These are phyloP conservation scores for Kuraishia floccosa DNA, from an alignment of 805 yeast genomes.

Conservation along the genomic window DNA sequence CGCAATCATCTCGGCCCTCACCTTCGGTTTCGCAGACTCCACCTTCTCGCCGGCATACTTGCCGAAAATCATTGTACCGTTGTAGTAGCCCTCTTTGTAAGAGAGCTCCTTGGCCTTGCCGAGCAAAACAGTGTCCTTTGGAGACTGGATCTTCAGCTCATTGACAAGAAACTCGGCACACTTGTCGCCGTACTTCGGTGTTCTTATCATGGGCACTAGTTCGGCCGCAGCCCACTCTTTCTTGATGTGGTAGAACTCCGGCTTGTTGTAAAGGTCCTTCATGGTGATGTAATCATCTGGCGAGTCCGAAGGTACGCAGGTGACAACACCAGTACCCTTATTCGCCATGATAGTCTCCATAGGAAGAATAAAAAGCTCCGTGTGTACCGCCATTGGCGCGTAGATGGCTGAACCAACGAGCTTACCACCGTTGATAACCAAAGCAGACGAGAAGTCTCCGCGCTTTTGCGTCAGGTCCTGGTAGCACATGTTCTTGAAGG, in stretches of 20 bases:
- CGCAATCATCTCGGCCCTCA: constrained; percentile 70
- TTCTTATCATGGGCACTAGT: constrained; percentile 60
- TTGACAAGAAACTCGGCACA: constrained; percentile 81
- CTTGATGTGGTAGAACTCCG: constrained; percentile 80
- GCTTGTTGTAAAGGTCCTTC: constrained; percentile 73
- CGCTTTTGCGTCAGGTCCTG: constrained; percentile 87
- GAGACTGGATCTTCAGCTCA: constrained; percentile 84
- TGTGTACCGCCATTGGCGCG: constrained; percentile 71
- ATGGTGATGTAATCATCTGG: constrained; percentile 94
- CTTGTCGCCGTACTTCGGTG: constrained; percentile 79
- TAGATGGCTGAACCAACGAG: constrained; percentile 79
- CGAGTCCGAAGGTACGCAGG: constrained; percentile 98
- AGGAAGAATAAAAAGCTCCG: constrained; percentile 75
- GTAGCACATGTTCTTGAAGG: constrained; percentile 94
- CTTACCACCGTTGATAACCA: constrained; percentile 53
- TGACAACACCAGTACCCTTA: constrained; percentile 98
- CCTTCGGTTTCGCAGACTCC: constrained; percentile 82
- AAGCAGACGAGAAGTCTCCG: constrained; percentile 58
- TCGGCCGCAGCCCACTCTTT: constrained; percentile 78
- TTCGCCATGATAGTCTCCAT: constrained; percentile 94
- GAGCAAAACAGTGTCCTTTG: constrained; percentile 79
- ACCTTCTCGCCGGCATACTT: constrained; percentile 82
- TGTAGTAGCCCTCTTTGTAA: constrained; percentile 93
- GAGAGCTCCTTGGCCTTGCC: constrained; percentile 91
- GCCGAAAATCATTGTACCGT: constrained; percentile 75